Evolutionary conservation across 2,329 filamentous ascomycete species (phyloP), one percentile per base, ranked within the genome.

Genomic region (Aspergillus aculeatinus): DNA sequence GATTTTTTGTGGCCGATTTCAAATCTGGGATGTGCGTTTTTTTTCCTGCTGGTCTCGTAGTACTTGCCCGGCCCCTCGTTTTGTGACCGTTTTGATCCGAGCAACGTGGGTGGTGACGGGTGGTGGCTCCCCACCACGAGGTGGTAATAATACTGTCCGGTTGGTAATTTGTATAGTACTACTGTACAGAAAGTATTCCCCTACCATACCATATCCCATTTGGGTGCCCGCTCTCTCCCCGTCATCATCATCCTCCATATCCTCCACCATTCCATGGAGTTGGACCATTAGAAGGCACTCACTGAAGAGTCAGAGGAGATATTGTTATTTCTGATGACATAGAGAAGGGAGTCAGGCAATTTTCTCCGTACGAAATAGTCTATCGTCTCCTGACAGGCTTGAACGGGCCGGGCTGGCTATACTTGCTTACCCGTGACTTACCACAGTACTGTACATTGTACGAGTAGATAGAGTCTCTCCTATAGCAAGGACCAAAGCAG

Each of bases 1-100:
- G 60, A 61, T 69, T 70, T 72, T 70, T 63, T 44, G 39, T 44
- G 39, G 39, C 68, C 66, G 68, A 70, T 68, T 71, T 70, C 65
- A 66, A 68, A 66, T 65, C 65, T 65, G 63, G 63, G 62, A 65
- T 67, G 65, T 67, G 65, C 64, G 65, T 65, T 65, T 65, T 64
- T 63, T 55, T 58, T 49, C 55, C 51, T 59, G 42, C 61, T 65
- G 33, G 11, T 59, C 58, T 59, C 57, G 59, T 6, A 27, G 27
- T 23, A 29, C 10, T 65, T 66, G 59, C 60, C 53, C 42, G 39
- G 62, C 57, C 60, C 57, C 57, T 62, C 59, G 59, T 60, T 57
- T 55, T 53, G 52, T 58, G 53, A 56, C 60, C 60, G 62, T 64
- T 29, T 48, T 62, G 48, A 57, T 50, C 11, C 19, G 25, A 27